Percentiles rank a stretch among this genome's conserved stretches.
phyloP scores from a whole-genome alignment of 805 yeast species.

The Kodamaea jinghongensis region DNA sequence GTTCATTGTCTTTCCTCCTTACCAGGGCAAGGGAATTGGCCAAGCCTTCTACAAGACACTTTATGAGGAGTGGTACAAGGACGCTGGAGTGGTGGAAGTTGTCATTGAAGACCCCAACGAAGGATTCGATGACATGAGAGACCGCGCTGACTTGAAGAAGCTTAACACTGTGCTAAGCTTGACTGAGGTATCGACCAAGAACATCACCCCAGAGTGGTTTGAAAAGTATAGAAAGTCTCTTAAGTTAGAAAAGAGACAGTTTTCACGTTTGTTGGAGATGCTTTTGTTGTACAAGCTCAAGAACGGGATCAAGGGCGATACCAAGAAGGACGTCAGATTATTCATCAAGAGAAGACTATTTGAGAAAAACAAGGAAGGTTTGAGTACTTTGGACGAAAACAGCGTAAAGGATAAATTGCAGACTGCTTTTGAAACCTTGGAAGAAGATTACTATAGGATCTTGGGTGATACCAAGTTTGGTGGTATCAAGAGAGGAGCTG shows the following conservation, averaged over 20 bases:
- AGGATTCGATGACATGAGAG: conserved; percentile 86
- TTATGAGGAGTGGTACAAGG: conserved; percentile 52
- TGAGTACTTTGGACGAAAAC: conserved; percentile 60
- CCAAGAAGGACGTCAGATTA: conserved; percentile 46
- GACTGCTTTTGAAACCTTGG: conserved; percentile 66
- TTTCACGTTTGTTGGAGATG: conserved; percentile 77
- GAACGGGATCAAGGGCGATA: conserved; percentile 18
- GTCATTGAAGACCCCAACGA: conserved; percentile 96
- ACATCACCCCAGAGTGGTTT: conserved; percentile 37
- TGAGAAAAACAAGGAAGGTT: conserved; percentile 76
- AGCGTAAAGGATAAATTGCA: conserved; percentile 70
- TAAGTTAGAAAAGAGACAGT: conserved; percentile 77
- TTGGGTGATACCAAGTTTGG: conserved; percentile 29
- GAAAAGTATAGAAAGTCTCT: conserved; percentile 31
- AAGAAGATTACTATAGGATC: conserved; percentile 68
- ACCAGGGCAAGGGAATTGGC: conserved; percentile 75
- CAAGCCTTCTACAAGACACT: conserved; percentile 58
- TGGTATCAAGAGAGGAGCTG: conserved; percentile 16
- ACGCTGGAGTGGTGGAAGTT: conserved; percentile 58
- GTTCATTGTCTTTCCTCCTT: conserved; percentile 79
- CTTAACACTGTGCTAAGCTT: conserved; percentile 21
- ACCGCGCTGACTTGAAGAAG: conserved; percentile 65
- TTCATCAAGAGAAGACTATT: conserved; percentile 74
- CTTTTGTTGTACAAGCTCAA: conserved; percentile 45
- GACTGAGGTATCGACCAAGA: conserved; percentile 17